phyloP scores from a whole-genome alignment of 352 stramenopile species.

The Globisporangium middletonii region DNA sequence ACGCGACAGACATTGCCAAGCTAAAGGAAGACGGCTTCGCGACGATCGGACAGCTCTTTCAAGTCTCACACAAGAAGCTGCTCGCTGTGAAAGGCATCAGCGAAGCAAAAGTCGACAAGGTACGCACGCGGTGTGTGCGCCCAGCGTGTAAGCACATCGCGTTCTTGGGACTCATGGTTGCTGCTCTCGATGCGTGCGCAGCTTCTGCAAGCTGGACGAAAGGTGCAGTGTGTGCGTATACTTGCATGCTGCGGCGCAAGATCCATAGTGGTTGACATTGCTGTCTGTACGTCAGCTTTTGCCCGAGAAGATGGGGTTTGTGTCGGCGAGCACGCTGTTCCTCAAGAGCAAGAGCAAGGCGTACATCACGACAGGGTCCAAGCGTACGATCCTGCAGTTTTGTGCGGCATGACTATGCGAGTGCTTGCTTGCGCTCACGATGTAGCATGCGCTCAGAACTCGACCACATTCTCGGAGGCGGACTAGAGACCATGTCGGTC shows the following conservation, averaged over 20 bases:
- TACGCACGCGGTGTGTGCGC: constrained; percentile 11
- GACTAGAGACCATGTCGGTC: constrained; percentile 88
- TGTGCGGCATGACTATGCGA: not conserved
- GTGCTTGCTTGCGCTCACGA: constrained; percentile 9
- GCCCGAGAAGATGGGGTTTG: constrained; percentile 68
- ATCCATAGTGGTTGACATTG: constrained; percentile 48
- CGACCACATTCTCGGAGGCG: constrained; percentile 80
- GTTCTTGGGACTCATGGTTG: not conserved
- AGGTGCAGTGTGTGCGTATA: constrained; percentile 22
- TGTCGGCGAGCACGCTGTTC: constrained; percentile 62
- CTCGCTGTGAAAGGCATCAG: constrained; percentile 84
- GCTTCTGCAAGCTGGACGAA: constrained; percentile 70
- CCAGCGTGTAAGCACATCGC: not conserved
- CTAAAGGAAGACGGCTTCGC: constrained; percentile 76
- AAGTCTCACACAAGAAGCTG: constrained; percentile 62
- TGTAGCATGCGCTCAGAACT: constrained; percentile 38
- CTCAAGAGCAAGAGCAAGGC: constrained; percentile 65
- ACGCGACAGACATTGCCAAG: constrained; percentile 67
- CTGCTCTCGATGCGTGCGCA: constrained; percentile 7
- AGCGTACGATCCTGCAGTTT: constrained; percentile 24
- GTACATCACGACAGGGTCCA: constrained; percentile 74
- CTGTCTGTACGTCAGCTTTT: constrained; percentile 32
- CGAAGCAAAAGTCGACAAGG: constrained; percentile 86
- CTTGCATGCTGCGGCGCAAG: constrained; percentile 20
- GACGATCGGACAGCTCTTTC: constrained; percentile 77